Evolutionary conservation across 306 rosid species (phyloP), one percentile per base, ranked within the genome.

Genomic region (Trifolium dubium): DNA sequence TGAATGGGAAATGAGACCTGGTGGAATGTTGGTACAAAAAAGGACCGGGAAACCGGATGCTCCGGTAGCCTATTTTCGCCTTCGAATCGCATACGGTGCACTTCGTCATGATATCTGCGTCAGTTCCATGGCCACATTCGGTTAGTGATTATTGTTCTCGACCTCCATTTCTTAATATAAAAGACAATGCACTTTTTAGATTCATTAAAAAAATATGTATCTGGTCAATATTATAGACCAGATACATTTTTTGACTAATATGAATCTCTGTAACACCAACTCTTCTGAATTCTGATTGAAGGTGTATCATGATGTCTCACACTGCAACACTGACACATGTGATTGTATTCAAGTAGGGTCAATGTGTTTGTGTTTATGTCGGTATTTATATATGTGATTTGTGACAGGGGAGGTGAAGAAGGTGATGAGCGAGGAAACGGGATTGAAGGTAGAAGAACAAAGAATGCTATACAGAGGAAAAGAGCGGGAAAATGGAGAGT

Each of bases 11-110:
- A 87, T 85, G 93, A 73, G 98, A 51, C 97, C 98, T 0, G 92
- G 96, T 28, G 97, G 97, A 73, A 90, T 93, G 97, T 13, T 93
- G 69, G 98, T 93, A 1, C 97, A 93, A 83, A 86, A 83, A 74
- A 77, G 90, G 15, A 60, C 8, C 17, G 82, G 32, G 1, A 66
- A 68, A 37, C 13, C 77, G 5, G 86, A 85, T 2, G 49, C 69
- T 67, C 58, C 77, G 10, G 41, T 75, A 0, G 80, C 84, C 13
- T 85, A 63, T 66, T 61, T 89, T 11, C 77, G 85, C 63, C 88
- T 93, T 11, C 84, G 89, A 69, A 79, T 90, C 69, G 85, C 89
- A 2, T 89, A 84, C 37, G 90, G 97, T 1, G 89, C 87, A 2
- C 62, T 82, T 30, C 84, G 96, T 30, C 78, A 84, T 67, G 90